Evolutionary conservation across 179 eudicot species (phyloP).

Genomic region (Nepenthes alata): DNA sequence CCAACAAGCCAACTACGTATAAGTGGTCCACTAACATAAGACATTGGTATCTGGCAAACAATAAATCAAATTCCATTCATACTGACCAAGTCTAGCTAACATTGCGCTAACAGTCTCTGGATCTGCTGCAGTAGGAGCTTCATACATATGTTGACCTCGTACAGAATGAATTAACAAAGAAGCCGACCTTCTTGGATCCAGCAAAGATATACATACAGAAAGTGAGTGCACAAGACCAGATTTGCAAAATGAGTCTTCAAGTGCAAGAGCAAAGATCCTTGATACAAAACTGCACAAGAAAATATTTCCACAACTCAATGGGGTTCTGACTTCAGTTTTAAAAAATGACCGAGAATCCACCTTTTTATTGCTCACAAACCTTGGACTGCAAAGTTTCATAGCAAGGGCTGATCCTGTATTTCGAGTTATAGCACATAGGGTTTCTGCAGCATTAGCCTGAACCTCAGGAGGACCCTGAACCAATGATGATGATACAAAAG

Average conservation of each 20-base stretch:
- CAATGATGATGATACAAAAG: constrained; percentile 1
- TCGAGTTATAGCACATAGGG: constrained; percentile 75
- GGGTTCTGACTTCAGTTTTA: neutral
- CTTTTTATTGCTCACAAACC: constrained; percentile 29
- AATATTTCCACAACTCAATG: constrained; percentile 3
- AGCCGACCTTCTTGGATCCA: constrained; percentile 83
- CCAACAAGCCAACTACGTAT: neutral
- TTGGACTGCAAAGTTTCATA: constrained; percentile 73
- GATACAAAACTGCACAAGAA: constrained; percentile 58
- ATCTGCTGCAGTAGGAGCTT: constrained; percentile 59
- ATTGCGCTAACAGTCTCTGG: constrained; percentile 89
- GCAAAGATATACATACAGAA: constrained; percentile 80
- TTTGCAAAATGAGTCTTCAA: constrained; percentile 61
- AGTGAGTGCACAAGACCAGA: constrained; percentile 77
- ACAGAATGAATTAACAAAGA: constrained; percentile 56
- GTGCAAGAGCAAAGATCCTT: constrained; percentile 77
- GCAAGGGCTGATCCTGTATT: constrained; percentile 77
- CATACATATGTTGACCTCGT: constrained; percentile 71
- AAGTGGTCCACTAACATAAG: neutral
- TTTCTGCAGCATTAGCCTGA: constrained; percentile 93
- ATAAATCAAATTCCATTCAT: constrained; percentile 3
- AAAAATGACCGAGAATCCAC: neutral
- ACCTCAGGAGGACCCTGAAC: constrained; percentile 83
- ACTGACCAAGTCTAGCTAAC: constrained; percentile 93
- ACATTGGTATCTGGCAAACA: neutral